phyloP scores from a whole-genome alignment of 305 asterid genomes.

The Solanum aculeatissimum region DNA sequence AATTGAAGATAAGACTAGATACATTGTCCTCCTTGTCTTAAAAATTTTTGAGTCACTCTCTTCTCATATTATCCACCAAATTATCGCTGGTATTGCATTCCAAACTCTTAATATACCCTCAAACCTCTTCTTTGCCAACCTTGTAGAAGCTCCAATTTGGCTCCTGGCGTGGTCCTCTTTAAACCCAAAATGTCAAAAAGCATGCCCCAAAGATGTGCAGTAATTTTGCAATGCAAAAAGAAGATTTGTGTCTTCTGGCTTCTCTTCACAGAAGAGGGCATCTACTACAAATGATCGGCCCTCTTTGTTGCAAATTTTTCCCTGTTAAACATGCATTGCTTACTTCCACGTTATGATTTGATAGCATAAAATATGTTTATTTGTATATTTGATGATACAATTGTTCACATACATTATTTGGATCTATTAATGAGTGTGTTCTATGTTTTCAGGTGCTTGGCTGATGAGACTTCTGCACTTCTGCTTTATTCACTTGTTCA shows the following conservation, averaged over 20 bases:
- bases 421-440: background rate
- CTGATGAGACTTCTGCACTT: conserved; percentile 69
- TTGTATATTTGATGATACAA: background rate
- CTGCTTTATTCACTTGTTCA: conserved; percentile 82
- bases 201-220: background rate
- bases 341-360: background rate
- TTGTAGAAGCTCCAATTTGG: background rate
- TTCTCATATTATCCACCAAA: background rate
- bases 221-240: background rate
- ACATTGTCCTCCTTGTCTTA: background rate
- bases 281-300: background rate
- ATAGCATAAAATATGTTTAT: background rate
- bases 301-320: background rate
- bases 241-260: background rate
- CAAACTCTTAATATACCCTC: background rate
- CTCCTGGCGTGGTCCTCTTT: background rate
- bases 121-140: background rate
- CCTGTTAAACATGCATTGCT: background rate
- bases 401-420: background rate
- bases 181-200: background rate
- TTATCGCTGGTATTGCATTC: background rate
- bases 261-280: background rate
- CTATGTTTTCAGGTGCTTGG: conserved; percentile 49
- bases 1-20: background rate
- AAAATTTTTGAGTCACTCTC: background rate